Percentiles rank a stretch among this genome's conserved stretches.
phyloP scores from a whole-genome alignment of 1,284 basidiomycete genomes.

The Ustilago sp. region DNA sequence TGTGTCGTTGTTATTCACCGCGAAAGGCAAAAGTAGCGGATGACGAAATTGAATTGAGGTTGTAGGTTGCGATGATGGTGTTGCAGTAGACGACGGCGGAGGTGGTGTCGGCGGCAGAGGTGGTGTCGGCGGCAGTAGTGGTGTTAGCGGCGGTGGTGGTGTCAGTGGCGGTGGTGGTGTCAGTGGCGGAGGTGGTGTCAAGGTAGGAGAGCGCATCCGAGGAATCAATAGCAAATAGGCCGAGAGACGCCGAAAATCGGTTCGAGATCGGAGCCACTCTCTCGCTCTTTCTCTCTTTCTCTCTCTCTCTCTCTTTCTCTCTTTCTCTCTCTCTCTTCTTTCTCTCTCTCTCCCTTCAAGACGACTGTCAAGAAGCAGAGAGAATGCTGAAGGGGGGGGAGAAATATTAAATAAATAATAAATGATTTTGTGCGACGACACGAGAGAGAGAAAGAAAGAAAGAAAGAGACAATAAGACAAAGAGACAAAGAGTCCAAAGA shows the following conservation, averaged over 20 bases:
- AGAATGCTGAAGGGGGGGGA: neutral
- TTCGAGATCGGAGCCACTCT: slow-evolving; percentile 5
- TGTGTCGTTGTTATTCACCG: neutral
- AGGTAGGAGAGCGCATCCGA: slow-evolving; percentile 11
- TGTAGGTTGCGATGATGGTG: slow-evolving; percentile 33
- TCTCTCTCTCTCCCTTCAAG: no score
- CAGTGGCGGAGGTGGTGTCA: no score
- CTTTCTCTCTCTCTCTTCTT: no score
- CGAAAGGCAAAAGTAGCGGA: neutral
- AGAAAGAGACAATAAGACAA: neutral
- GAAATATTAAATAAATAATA: neutral
- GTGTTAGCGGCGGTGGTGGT: neutral
- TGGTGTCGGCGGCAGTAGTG: no score
- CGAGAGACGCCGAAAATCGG: slow-evolving; percentile 6
- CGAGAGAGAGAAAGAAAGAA: neutral
- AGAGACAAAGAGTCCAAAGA: no score
- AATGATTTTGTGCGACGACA: neutral
- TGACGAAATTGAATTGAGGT: slow-evolving; percentile 2
- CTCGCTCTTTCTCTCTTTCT: neutral
- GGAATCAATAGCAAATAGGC: slow-evolving; percentile 5
- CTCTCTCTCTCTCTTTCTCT: no score
- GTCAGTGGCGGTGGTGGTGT: no score
- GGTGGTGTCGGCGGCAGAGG: slow-evolving; percentile 9
- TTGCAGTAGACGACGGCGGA: neutral
- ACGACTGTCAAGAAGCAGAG: neutral